Percentiles rank a stretch among this genome's conserved stretches.
phyloP scores from a whole-genome alignment of 2,329 filamentous ascomycete genomes.

The Calonectria pseudoturangicola region DNA sequence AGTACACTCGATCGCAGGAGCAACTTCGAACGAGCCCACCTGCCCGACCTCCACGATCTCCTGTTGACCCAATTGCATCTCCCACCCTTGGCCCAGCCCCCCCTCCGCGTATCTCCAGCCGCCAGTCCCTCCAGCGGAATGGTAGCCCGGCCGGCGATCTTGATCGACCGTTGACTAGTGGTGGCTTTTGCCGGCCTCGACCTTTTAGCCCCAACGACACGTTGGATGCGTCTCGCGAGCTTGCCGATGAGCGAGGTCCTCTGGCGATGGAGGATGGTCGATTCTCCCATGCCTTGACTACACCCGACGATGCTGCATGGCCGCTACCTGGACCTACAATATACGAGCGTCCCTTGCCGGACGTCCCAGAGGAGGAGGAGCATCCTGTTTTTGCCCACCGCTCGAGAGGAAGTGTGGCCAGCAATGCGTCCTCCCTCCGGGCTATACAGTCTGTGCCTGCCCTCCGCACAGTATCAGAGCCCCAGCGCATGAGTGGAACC shows the following conservation, averaged over 20 bases:
- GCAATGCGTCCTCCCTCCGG: constrained; percentile 71
- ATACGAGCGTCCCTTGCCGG: constrained; percentile 69
- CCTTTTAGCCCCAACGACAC: constrained; percentile 60
- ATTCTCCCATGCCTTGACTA: constrained; percentile 64
- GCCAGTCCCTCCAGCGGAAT: constrained; percentile 68
- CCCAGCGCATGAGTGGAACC: constrained; percentile 67
- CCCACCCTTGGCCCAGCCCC: constrained; percentile 64
- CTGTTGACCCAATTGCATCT: constrained; percentile 49
- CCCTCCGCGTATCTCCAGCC: constrained; percentile 74
- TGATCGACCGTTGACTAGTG: constrained; percentile 67
- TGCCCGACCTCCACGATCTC: constrained; percentile 63
- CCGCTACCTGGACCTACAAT: constrained; percentile 56
- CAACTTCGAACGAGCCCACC: constrained; percentile 69
- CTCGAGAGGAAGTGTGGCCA: constrained; percentile 67
- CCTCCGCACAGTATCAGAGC: constrained; percentile 66
- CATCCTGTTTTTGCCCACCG: constrained; percentile 61
- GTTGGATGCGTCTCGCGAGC: constrained; percentile 42
- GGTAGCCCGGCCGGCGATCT: constrained; percentile 61
- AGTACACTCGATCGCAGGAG: constrained; percentile 69
- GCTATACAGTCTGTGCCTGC: constrained; percentile 74
- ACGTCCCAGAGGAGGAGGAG: constrained; percentile 80
- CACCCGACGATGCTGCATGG: constrained; percentile 66
- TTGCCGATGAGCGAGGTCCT: constrained; percentile 39
- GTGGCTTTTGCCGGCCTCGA: constrained; percentile 66
- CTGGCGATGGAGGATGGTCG: constrained; percentile 44